Evolutionary conservation across 75 land plant genomes (phyloP), one percentile per base, ranked within the genome.

Genomic region (Picea glauca): DNA sequence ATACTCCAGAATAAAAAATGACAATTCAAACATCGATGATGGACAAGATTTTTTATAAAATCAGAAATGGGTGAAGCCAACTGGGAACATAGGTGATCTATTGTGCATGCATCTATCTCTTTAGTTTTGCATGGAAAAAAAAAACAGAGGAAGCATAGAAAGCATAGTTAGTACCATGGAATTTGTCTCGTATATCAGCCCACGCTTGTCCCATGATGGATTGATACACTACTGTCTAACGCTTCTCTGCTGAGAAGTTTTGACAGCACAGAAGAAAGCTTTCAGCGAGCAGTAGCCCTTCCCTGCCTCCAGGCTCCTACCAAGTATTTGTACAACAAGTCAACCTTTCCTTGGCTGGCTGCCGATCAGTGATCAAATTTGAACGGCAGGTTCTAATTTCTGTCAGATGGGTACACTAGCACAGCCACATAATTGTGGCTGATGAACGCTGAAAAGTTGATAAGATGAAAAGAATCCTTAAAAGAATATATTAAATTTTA

Each of bases 201-300:
- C 76, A 66, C 5, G 76, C 75, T 43, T 83, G 85, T 1, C 85
- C 85, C 85, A 83, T 83, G 26, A 23, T 33, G 14, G n/a, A 40
- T 38, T 43, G n/a, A 5, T 1, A 38, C 31, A 35, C 38, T 31
- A 17, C 4, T 66, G 20, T 50, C 40, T 32, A 32, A 33, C 33
- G 20, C 17, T 38, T 33, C n/a, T 33, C n/a, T 33, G 35, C 26
- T 70, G 12, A 70, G 18, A n/a, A 70, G 54, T 21, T 70, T 23
- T 70, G 73, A 7, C 23, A 17, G 20, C 8, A n/a, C 1, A 5
- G 2, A n/a, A 40, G 15, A n/a, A n/a, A n/a, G 21, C 3, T 35
- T 68, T 40, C 21, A 40, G 5, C 8, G 11, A 20, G 11, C 9
- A 50, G 9, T 11, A 50, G 54, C 54, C 54, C 54, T 50, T 50